Conservation (phyloP, 306 rosid species). For the Arachis stenosperma region DNA sequence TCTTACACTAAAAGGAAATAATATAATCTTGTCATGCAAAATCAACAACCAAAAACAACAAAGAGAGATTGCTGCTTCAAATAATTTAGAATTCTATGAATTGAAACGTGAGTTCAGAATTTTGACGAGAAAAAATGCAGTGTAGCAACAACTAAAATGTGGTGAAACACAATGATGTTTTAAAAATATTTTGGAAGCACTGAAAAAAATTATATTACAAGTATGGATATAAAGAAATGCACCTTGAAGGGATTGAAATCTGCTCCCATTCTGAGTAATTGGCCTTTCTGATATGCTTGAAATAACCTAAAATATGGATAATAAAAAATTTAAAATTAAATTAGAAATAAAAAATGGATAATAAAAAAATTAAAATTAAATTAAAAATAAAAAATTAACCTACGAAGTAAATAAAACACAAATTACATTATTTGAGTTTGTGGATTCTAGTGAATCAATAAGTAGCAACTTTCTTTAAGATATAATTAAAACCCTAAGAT, state of each 20-base stretch:
- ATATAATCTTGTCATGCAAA: constrained; percentile 26
- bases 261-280: constrained; percentile 89
- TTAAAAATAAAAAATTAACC: too few species aligned
- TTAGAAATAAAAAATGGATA: too few species aligned
- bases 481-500: too few species aligned
- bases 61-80: constrained; percentile 19
- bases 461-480: too few species aligned
- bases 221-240: constrained; percentile 3
- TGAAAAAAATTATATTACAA: constrained; percentile 14
- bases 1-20: constrained; percentile 74
- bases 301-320: too few species aligned
- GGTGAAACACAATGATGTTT: constrained; percentile 23
- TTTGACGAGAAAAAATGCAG: constrained; percentile 17
- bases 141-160: constrained; percentile 4
- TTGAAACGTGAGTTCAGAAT: constrained; percentile 9
- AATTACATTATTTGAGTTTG: too few species aligned
- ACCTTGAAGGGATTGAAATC: constrained; percentile 83
- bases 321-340: too few species aligned
- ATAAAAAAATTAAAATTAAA: too few species aligned
- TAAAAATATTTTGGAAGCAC: constrained; percentile 28
- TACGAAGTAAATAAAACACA: too few species aligned
- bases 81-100: constrained; percentile 30
- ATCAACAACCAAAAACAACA: constrained; percentile 32
- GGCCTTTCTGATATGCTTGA: constrained; percentile 71
- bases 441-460: too few species aligned